Evolutionary conservation across 805 yeast species (phyloP).

Genomic region (Spathaspora hagerdaliae): DNA sequence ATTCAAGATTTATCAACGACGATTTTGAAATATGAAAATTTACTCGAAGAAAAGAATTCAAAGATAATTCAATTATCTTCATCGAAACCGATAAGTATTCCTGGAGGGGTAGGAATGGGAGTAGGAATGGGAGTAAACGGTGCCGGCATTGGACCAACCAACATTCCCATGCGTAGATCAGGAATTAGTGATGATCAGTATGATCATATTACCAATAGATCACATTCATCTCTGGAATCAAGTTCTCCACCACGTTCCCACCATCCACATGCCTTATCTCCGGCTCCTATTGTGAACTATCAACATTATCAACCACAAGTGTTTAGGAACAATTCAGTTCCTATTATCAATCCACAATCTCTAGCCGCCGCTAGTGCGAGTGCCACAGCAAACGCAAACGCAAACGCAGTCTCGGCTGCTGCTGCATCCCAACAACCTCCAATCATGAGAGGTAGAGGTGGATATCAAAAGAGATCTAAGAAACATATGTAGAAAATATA

Average conservation of each 20-base stretch:
- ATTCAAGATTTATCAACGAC: conserved; percentile 29
- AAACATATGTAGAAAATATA: conserved; percentile 26
- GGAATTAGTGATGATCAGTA: background rate
- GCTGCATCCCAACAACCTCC: conserved; percentile 20
- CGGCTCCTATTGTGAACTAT: conserved; percentile 6
- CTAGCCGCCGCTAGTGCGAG: conserved; percentile 8
- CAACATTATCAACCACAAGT: conserved; percentile 3
- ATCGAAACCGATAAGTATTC: conserved; percentile 37
- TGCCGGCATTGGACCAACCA: no score
- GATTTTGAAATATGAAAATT: conserved; percentile 28
- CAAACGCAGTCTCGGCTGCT: conserved; percentile 5
- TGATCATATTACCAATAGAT: conserved; percentile 8
- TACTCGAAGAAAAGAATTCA: conserved; percentile 34
- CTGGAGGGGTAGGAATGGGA: conserved; percentile 10
- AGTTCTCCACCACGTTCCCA: conserved; percentile 3
- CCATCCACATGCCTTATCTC: conserved; percentile 1
- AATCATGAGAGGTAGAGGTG: conserved; percentile 40
- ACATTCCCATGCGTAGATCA: no score
- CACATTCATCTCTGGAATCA: conserved; percentile 3
- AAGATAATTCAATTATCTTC: conserved; percentile 31
- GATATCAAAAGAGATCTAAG: conserved; percentile 40
- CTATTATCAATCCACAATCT: background rate
- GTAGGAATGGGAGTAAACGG: background rate
- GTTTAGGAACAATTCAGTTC: background rate
- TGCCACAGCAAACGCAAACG: conserved; percentile 3